Conservation (phyloP, 768 basidiomycete genomes). For the Kwoniella newhampshirensis region DNA sequence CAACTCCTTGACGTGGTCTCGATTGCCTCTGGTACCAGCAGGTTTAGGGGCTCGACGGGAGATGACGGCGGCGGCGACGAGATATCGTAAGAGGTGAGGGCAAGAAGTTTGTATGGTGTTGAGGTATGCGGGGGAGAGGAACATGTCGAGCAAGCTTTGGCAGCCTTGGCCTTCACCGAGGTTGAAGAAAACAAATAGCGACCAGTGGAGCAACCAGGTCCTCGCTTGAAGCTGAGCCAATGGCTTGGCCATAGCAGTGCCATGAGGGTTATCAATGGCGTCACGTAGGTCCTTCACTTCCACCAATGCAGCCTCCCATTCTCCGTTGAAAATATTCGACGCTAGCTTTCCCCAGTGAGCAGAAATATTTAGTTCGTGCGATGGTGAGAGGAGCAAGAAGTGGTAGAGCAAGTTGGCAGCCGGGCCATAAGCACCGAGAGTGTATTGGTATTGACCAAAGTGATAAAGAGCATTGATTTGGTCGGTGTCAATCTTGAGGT, state of each 20-base stretch:
- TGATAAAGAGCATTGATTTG: constrained; percentile 96
- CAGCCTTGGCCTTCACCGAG: constrained; percentile 74
- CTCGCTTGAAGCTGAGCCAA: constrained; percentile 87
- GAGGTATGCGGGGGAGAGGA: constrained; percentile 93
- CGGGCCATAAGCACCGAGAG: constrained; percentile 94
- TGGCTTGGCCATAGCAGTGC: constrained; percentile 47
- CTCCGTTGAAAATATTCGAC: constrained; percentile 89
- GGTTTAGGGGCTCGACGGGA: constrained; percentile 69
- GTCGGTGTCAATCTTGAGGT: constrained; percentile 76
- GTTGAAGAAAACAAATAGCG: constrained; percentile 97
- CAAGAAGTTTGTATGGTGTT: constrained; percentile 96
- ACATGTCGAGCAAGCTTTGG: constrained; percentile 88
- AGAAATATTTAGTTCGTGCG: constrained; percentile 86
- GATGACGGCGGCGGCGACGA: constrained; percentile 87
- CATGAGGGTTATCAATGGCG: constrained; percentile 65
- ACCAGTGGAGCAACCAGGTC: constrained; percentile 97
- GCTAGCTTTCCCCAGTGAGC: constrained; percentile 99
- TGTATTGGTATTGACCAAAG: constrained; percentile 97
- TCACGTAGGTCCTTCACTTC: constrained; percentile 95
- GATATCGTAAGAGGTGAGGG: constrained; percentile 92
- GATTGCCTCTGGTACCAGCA: constrained; percentile 64
- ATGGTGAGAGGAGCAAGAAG: constrained; percentile 94
- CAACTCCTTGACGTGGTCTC: constrained; percentile 84
- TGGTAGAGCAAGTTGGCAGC: constrained; percentile 98
- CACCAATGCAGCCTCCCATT: constrained; percentile 91